These are phyloP conservation scores for Rubus idaeus DNA, from an alignment of 306 rosid genomes.

Conservation along the genomic window DNA sequence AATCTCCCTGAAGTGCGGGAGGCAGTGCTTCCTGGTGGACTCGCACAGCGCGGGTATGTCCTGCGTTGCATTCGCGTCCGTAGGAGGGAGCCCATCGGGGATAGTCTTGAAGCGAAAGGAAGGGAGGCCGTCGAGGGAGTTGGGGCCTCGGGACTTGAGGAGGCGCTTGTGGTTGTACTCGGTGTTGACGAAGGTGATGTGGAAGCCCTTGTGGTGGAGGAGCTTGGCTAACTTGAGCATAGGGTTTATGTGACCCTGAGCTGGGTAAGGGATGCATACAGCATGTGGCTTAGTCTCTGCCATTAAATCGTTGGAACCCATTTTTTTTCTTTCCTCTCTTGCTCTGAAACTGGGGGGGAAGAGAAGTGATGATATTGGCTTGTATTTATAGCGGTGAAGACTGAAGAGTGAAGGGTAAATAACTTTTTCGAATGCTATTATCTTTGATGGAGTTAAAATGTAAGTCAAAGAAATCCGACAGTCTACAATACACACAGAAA, in stretches of 20 bases:
- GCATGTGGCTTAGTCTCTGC: constrained; percentile 26
- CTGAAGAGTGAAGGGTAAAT: too few relatives aligned
- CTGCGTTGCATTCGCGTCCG: constrained; percentile 46
- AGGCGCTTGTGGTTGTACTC: constrained; percentile 46
- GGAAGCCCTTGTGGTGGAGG: constrained; percentile 41
- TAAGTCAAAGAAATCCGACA: too few relatives aligned
- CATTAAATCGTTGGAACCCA: not conserved
- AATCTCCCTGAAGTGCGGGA: constrained; percentile 41
- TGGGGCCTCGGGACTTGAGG: constrained; percentile 31
- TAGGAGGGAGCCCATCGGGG: constrained; percentile 58
- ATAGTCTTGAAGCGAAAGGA: constrained; percentile 32
- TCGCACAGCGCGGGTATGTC: constrained; percentile 36
- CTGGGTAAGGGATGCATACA: constrained; percentile 40
- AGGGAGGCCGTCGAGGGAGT: constrained; percentile 34
- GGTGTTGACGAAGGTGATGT: constrained; percentile 43
- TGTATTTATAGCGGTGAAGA: too few relatives aligned
- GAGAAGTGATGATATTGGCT: not conserved
- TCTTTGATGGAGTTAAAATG: too few relatives aligned
- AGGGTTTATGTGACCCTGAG: constrained; percentile 46
- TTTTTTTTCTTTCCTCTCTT: not conserved
- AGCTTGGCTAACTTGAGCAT: constrained; percentile 41
- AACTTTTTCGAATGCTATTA: too few relatives aligned
- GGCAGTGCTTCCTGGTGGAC: constrained; percentile 33
- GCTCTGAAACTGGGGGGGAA: not conserved
- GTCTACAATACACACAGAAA: too few relatives aligned